Conservation (phyloP, 768 basidiomycete genomes). For the Mycena leptocephala region DNA sequence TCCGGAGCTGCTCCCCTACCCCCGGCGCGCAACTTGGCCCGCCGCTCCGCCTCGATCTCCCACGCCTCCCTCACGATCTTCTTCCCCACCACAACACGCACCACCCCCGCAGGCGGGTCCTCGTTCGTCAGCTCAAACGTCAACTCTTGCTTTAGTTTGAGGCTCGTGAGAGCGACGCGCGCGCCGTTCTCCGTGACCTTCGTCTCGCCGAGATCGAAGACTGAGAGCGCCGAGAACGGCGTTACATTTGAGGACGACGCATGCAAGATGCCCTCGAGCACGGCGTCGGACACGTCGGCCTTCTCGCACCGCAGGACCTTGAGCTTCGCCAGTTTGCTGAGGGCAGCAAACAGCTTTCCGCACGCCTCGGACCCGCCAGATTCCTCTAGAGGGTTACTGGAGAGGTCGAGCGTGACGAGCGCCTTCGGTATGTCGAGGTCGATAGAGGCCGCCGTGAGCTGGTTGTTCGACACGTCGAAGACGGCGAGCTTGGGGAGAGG, state of each 20-base stretch:
- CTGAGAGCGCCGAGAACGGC: constrained; percentile 69
- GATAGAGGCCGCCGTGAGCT: constrained; percentile 69
- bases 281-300: constrained; percentile 73
- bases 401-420: constrained; percentile 74
- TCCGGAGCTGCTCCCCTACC: constrained; percentile 43
- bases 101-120: constrained; percentile 66
- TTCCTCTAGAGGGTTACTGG: constrained; percentile 79
- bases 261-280: constrained; percentile 57
- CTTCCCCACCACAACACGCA: constrained; percentile 79
- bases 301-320: constrained; percentile 72
- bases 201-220: constrained; percentile 81
- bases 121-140: constrained; percentile 70
- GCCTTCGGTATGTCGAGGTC: constrained; percentile 69
- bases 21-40: constrained; percentile 58
- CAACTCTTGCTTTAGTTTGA: constrained; percentile 68
- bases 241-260: constrained; percentile 33
- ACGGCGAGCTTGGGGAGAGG: constrained; percentile 79
- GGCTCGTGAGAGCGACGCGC: constrained; percentile 58
- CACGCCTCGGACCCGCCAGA: constrained; percentile 40
- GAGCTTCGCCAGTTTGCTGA: constrained; percentile 66
- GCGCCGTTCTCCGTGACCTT: constrained; percentile 65
- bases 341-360: constrained; percentile 62
- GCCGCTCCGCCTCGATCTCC: constrained; percentile 83
- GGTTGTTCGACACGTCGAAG: constrained; percentile 80
- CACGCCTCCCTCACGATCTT: constrained; percentile 81